These are phyloP conservation scores for Vanrija humicola DNA, from an alignment of 1,284 basidiomycete genomes.

Conservation along the genomic window DNA sequence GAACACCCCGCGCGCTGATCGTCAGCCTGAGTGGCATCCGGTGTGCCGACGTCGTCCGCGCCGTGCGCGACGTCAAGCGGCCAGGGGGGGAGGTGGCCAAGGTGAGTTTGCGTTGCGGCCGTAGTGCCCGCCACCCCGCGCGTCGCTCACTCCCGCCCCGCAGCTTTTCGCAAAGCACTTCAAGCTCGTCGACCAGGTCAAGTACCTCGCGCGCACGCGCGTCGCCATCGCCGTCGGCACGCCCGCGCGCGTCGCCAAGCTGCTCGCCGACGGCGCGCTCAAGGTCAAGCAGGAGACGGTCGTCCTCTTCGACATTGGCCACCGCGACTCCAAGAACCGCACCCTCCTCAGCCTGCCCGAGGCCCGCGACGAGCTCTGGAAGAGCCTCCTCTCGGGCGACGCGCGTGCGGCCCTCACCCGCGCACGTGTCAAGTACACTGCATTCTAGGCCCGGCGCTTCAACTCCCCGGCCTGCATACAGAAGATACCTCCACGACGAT, in stretches of 20 bases:
- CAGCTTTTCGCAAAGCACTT: constrained; percentile 51
- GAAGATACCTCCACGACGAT: background rate
- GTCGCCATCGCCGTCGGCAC: constrained; percentile 49
- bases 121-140: background rate
- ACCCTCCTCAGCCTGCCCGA: constrained; percentile 47
- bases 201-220: constrained; percentile 44
- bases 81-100: constrained; percentile 47
- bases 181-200: constrained; percentile 48
- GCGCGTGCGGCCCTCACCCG: constrained; percentile 31
- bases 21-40: constrained; percentile 45
- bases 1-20: constrained; percentile 43
- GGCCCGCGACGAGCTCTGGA: constrained; percentile 48
- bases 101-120: constrained; percentile 21
- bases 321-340: constrained; percentile 44
- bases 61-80: constrained; percentile 37
- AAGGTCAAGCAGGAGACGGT: constrained; percentile 39
- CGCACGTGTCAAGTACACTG: constrained; percentile 36
- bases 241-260: constrained; percentile 47
- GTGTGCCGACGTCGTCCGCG: constrained; percentile 49
- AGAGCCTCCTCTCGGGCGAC: constrained; percentile 37
- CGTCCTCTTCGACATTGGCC: constrained; percentile 45
- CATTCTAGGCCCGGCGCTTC: constrained; percentile 27
- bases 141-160: background rate
- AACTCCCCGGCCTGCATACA: background rate
- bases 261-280: constrained; percentile 41